Conservation (phyloP, 2,329 filamentous ascomycete species). For the Xylaria sp. region DNA sequence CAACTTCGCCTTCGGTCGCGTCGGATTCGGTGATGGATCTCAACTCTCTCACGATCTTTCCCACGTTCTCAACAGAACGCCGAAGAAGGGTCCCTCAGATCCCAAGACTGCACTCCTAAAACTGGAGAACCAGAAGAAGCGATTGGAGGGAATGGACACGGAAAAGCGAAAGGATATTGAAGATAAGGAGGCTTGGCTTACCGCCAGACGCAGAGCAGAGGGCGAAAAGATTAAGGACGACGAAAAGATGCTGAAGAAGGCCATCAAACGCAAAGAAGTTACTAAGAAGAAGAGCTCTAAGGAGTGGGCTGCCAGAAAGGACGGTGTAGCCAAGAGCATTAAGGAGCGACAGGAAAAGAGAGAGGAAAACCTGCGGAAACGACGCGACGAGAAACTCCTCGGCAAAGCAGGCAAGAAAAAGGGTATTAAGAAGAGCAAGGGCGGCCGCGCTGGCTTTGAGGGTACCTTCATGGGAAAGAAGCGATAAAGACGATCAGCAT, state of each 20-base stretch:
- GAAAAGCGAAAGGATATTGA: conserved; percentile 80
- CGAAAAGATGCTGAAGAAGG: conserved; percentile 83
- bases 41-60: conserved; percentile 67
- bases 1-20: conserved; percentile 82
- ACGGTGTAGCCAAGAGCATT: conserved; percentile 68
- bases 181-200: conserved; percentile 92
- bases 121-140: conserved; percentile 76
- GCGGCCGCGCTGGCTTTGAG: conserved; percentile 56
- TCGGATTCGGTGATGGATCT: conserved; percentile 85
- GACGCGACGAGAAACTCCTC: conserved; percentile 64
- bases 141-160: conserved; percentile 68
- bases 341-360: conserved; percentile 77
- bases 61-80: conserved; percentile 58
- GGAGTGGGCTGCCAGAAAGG: conserved; percentile 72
- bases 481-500: conserved; percentile 7
- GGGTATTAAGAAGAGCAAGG: conserved; percentile 40
- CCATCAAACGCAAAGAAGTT: conserved; percentile 86
- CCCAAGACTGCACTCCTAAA: conserved; percentile 79
- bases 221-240: conserved; percentile 87
- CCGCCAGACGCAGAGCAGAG: conserved; percentile 79
- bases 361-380: conserved; percentile 70
- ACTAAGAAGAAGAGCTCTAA: conserved; percentile 86
- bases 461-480: conserved; percentile 57
- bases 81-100: conserved; percentile 79
- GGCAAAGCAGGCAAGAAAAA: conserved; percentile 55